Base-by-base conservation (phyloP, 495 filamentous ascomycete species). In the Aeminium ludgeri region DNA sequence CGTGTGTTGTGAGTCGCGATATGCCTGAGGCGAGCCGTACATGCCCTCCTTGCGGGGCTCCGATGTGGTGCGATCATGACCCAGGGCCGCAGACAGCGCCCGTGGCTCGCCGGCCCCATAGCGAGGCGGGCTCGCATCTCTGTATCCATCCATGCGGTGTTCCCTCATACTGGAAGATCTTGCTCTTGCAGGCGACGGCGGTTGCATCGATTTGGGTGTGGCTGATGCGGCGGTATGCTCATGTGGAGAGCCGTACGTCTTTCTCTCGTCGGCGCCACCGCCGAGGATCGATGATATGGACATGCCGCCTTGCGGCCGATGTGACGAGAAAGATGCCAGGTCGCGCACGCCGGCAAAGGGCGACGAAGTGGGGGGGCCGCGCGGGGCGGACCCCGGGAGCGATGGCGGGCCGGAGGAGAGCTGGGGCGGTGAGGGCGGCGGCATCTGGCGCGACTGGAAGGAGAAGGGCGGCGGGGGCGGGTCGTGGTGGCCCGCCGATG, bases 281-380 rank as follows among this genome's bases (percentile, higher is more conserved):
- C 69, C 74, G 35, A 97, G 72, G 70, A 97, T 84, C 16, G 89
- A 82, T 7, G 84, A 89, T 52, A 97, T 97, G 16, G 89, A 92
- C 89, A 97, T 96, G 64, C 80, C 81, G 59, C 80, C 80, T 11
- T 74, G 73, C 8, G 69, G 69, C 30, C 74, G 69, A 56, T 69
- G 63, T 25, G 59, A 52, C 32, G 66, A 55, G 34, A 60, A 54
- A 10, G 65, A 61, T 38, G 65, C 60, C 19, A 66, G 59, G 46
- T 80, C 73, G 49, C 74, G 68, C 23, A 59, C 58, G 34, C 43
- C 46, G 8, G 62, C 54, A 43, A 70, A 68, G 36, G 66, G 62
- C 30, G 61, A 60, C 25, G 64, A 46, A 30, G 57, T 59, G 27
- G 61, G 60, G 15, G 53, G 55, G 2, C 40, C 47, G 19, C 56